Evolutionary conservation across 192 early-diverging fungal species (phyloP).

Genomic region (Pilobolus umbonatus): DNA sequence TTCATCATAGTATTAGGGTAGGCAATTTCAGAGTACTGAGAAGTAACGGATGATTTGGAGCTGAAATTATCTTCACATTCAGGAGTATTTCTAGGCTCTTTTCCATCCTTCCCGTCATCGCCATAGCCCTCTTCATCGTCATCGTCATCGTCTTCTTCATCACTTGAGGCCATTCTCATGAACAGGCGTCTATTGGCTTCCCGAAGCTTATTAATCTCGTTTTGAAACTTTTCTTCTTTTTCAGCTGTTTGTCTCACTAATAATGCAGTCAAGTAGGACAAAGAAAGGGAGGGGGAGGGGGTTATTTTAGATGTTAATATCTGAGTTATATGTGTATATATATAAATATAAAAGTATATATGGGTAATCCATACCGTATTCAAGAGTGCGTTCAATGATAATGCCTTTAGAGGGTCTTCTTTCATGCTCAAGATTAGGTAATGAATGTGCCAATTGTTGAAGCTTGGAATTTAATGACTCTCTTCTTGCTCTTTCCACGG

Average conservation of each 20-base stretch:
- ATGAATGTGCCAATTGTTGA: conserved; percentile 72
- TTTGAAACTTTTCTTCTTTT: conserved; percentile 29
- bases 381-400: conserved; percentile 73
- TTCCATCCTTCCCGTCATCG: background rate
- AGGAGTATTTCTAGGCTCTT: background rate
- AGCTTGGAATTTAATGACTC: conserved; percentile 78
- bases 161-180: conserved; percentile 5
- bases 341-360: conserved; percentile 51
- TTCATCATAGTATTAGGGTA: too few species aligned
- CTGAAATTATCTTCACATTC: background rate
- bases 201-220: conserved; percentile 22
- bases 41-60: background rate
- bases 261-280: too few species aligned
- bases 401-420: conserved; percentile 75
- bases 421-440: conserved; percentile 66
- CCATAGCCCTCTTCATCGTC: background rate
- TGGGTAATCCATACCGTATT: conserved; percentile 37
- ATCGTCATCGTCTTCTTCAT: conserved; percentile 5
- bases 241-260: conserved; percentile 26
- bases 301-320: background rate
- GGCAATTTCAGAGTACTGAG: too few species aligned
- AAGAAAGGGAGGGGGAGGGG: background rate
- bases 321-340: background rate
- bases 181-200: conserved; percentile 12
- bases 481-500: conserved; percentile 78